Base-by-base conservation (phyloP, 78 protist species). In the Creolimax fragrantissima region DNA sequence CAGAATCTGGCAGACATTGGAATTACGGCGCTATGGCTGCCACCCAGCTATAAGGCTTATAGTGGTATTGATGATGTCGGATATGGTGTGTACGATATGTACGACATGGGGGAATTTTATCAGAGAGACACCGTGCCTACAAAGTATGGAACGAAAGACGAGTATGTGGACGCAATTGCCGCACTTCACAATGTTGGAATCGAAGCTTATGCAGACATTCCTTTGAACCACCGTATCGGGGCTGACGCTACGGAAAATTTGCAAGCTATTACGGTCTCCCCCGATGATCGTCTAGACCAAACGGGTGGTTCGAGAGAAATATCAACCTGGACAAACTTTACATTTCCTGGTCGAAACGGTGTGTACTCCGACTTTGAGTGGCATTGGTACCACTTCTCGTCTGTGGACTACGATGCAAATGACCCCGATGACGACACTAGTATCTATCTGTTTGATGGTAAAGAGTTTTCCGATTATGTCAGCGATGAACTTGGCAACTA, bases 71-170 rank as follows among this genome's bases (percentile, higher is more conserved):
- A 58, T 58, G 74, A 58, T 24, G 24, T 24, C 1, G 92, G 92
- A 5, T 90, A 90, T 90, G 92, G 43, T 37, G 81, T 81, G 5
- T 90, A 90, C 11, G 92, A 90, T 24, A 24, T 90, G 41, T 90
- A 67, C 35, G 92, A 90, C 81, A 41, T 90, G 5, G 92, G 92
- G 2, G 92, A 90, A 85, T 90, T 90, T 67, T 36, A 90, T 89
- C 92, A 90, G 5, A 90, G 81, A 43, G 89, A 43, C 39, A 90
- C 92, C 35, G 89, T 90, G 85, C 7, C 7, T 35, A 90, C 92
- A 32, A 90, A 90, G 44, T 90, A 90, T 67, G 92, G 92, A 32
- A 90, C 83, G 44, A 90, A 90, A 45, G 81, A 5, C 2, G 92
- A 90, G 5, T 67, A 45, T 2, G 39, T 90, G 41, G 89, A 90